phyloP scores from a whole-genome alignment of 2,329 filamentous ascomycete genomes.

The Diaporthe citri region DNA sequence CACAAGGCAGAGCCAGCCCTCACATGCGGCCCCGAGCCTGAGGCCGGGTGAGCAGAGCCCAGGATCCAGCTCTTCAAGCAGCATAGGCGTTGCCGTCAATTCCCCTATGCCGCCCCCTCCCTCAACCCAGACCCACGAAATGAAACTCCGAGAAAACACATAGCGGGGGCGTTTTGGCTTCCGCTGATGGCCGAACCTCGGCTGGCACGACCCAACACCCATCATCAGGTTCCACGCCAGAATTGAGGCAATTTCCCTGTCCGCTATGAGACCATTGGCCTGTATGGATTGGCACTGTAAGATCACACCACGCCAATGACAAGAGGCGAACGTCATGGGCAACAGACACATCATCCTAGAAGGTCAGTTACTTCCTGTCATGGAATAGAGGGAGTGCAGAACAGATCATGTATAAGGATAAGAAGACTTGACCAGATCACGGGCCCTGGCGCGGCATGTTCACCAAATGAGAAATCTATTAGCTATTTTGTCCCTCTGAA shows the following conservation, averaged over 20 bases:
- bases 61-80: background rate
- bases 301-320: background rate
- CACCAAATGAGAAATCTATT: slow-evolving; percentile 30
- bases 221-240: background rate
- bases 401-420: too few species aligned
- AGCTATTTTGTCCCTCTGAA: slow-evolving; percentile 31
- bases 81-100: background rate
- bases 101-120: background rate
- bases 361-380: background rate
- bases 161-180: background rate
- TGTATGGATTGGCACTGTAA: background rate
- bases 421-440: background rate
- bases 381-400: background rate
- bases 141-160: background rate
- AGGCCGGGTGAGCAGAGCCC: background rate
- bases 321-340: background rate
- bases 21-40: too few species aligned
- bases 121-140: too few species aligned
- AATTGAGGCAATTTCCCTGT: background rate
- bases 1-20: too few species aligned
- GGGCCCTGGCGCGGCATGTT: background rate
- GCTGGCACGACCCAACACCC: background rate
- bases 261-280: background rate
- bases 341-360: background rate
- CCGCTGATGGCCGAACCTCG: too few species aligned